Conservation (phyloP, 768 basidiomycete genomes). For the Hericium coralloides region DNA sequence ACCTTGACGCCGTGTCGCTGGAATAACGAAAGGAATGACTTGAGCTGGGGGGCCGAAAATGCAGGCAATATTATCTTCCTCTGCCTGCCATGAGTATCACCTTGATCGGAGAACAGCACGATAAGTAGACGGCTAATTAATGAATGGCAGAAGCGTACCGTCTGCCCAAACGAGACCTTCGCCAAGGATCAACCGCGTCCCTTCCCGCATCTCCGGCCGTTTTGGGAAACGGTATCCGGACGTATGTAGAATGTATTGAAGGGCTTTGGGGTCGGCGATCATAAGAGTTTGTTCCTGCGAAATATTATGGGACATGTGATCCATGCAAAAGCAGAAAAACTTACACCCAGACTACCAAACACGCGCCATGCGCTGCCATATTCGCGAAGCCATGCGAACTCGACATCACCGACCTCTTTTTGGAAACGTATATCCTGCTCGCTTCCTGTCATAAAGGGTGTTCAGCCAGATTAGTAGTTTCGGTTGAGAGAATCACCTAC, state of each 20-base stretch:
- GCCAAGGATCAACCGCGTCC: conserved; percentile 14
- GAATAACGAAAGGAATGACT: conserved; percentile 17
- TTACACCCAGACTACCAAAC: conserved; percentile 12
- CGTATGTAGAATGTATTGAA: conserved; percentile 21
- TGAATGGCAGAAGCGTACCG: conserved; percentile 5
- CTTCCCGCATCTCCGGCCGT: conserved; percentile 4
- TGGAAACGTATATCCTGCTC: neutral
- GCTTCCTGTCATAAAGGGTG: neutral
- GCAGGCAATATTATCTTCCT: conserved; percentile 18
- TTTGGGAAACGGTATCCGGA: conserved; percentile 20
- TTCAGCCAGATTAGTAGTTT: neutral
- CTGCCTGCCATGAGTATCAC: conserved; percentile 14
- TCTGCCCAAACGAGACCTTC: conserved; percentile 8
- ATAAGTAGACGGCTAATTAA: neutral
- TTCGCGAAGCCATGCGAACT: conserved; percentile 7
- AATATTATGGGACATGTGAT: neutral
- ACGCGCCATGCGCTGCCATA: conserved; percentile 11
- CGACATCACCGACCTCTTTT: neutral
- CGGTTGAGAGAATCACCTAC: neutral
- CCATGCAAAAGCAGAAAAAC: neutral
- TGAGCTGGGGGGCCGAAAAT: conserved; percentile 16
- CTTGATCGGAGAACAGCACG: neutral
- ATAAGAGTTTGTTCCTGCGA: conserved; percentile 1
- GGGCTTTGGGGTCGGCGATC: conserved; percentile 10
- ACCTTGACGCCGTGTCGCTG: conserved; percentile 15